Evolutionary conservation across 2,329 filamentous ascomycete genomes (phyloP).

Genomic region (Alternaria consortialis): DNA sequence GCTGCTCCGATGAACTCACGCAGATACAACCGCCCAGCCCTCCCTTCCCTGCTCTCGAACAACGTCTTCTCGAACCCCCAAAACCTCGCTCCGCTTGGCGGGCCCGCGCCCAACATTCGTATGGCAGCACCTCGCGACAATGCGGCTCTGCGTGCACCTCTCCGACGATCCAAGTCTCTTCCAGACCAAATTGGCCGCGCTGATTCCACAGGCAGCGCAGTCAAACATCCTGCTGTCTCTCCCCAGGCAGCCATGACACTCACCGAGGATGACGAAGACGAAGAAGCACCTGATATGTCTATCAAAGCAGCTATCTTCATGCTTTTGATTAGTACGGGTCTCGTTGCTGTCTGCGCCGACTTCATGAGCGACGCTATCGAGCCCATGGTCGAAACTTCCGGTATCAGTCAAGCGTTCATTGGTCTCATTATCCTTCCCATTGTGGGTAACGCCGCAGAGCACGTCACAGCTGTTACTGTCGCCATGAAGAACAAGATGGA

Average conservation of each 20-base stretch:
- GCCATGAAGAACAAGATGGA: conserved; percentile 89
- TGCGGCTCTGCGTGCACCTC: conserved; percentile 17
- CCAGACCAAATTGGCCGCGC: conserved; percentile 48
- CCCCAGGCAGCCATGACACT: conserved; percentile 31
- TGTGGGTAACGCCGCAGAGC: conserved; percentile 84
- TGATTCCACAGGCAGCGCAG: conserved; percentile 27
- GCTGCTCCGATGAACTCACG: conserved; percentile 61
- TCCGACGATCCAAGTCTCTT: conserved; percentile 48
- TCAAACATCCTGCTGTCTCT: conserved; percentile 29
- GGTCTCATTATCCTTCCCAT: conserved; percentile 83
- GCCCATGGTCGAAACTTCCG: conserved; percentile 67
- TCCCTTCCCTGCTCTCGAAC: conserved; percentile 73
- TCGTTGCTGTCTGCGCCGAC: conserved; percentile 72
- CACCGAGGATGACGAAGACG: conserved; percentile 37
- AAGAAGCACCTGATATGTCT: conserved; percentile 59
- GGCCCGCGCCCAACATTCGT: conserved; percentile 42
- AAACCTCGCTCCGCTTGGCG: conserved; percentile 43
- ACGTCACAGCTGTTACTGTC: conserved; percentile 81
- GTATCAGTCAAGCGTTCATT: conserved; percentile 76
- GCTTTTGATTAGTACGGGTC: conserved; percentile 62
- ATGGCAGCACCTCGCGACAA: conserved; percentile 41
- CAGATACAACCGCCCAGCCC: conserved; percentile 61
- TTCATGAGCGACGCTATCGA: conserved; percentile 80
- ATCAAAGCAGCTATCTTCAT: conserved; percentile 66
- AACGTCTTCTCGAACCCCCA: conserved; percentile 69